phyloP scores from a whole-genome alignment of 140 eudicot genomes.

The Oenanthe javanica region DNA sequence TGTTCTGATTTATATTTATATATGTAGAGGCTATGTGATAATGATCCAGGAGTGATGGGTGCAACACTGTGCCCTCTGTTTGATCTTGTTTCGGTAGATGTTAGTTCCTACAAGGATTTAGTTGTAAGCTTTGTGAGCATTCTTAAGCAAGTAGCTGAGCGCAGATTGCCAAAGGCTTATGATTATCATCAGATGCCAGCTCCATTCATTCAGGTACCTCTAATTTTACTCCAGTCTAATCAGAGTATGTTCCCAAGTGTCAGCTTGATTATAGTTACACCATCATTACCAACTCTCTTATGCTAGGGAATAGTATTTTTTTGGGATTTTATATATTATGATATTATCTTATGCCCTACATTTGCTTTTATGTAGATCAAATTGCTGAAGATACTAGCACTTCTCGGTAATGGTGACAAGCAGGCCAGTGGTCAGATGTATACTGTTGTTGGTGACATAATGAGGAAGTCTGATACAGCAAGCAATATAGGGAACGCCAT shows the following conservation, averaged over 20 bases:
- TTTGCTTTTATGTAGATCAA: slow-evolving; percentile 57
- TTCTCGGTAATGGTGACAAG: slow-evolving; percentile 93
- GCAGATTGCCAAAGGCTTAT: slow-evolving; percentile 90
- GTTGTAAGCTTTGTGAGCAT: slow-evolving; percentile 89
- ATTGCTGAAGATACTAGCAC: slow-evolving; percentile 68
- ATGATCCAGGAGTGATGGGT: slow-evolving; percentile 99
- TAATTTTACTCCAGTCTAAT: background rate
- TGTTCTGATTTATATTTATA: background rate
- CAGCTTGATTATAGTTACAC: background rate
- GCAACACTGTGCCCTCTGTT: slow-evolving; percentile 87
- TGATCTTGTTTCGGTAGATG: slow-evolving; percentile 73
- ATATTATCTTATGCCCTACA: background rate
- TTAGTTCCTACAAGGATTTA: slow-evolving; percentile 74
- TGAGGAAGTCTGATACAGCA: slow-evolving; percentile 78
- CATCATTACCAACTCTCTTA: background rate
- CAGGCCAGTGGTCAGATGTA: slow-evolving; percentile 93
- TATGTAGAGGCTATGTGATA: slow-evolving; percentile 84
- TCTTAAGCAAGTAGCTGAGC: slow-evolving; percentile 98
- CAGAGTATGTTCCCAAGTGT: background rate
- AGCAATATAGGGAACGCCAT: slow-evolving; percentile 96
- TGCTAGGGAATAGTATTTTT: background rate
- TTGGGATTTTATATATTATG: background rate
- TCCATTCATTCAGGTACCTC: slow-evolving; percentile 86
- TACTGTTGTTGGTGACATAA: slow-evolving; percentile 84
- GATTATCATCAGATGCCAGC: slow-evolving; percentile 99